Conservation (phyloP, 257 asterid species). For the Nicotiana benthamiana region DNA sequence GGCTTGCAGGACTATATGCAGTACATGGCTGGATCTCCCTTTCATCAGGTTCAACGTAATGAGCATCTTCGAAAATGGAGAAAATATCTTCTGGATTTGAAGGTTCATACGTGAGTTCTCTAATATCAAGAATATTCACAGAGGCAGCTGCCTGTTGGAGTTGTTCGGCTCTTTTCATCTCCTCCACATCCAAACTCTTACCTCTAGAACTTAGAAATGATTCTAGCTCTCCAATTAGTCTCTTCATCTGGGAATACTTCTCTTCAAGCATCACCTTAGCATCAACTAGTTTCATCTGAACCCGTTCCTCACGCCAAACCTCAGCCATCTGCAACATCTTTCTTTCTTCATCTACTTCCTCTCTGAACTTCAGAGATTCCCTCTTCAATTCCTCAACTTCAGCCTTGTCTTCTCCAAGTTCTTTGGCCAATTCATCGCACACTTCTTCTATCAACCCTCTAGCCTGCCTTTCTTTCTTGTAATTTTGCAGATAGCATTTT, state of each 20-base stretch:
- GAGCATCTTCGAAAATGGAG: slow-evolving; percentile 38
- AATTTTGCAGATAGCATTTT: slow-evolving; percentile 47
- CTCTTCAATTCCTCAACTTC: slow-evolving; percentile 50
- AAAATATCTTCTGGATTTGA: slow-evolving; percentile 46
- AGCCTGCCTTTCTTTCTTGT: slow-evolving; percentile 55
- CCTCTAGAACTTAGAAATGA: slow-evolving; percentile 28
- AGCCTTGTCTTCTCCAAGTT: slow-evolving; percentile 57
- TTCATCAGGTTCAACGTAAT: slow-evolving; percentile 31
- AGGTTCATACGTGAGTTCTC: slow-evolving; percentile 53
- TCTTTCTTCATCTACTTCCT: slow-evolving; percentile 71
- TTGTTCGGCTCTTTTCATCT: slow-evolving; percentile 42
- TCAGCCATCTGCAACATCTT: slow-evolving; percentile 74
- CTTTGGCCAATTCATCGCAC: slow-evolving; percentile 66
- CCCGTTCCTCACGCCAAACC: slow-evolving; percentile 80
- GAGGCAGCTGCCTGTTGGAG: slow-evolving; percentile 40
- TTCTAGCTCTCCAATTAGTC: slow-evolving; percentile 40
- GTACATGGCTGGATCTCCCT: slow-evolving; percentile 33
- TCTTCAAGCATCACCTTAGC: slow-evolving; percentile 70
- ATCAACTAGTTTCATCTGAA: slow-evolving; percentile 64
- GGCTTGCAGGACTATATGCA: slow-evolving; percentile 31
- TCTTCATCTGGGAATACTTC: slow-evolving; percentile 45
- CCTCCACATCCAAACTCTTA: slow-evolving; percentile 20
- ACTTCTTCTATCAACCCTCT: slow-evolving; percentile 63
- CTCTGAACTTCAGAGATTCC: slow-evolving; percentile 42
- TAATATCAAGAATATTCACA: slow-evolving; percentile 40